phyloP scores from a whole-genome alignment of 345 rosid species.

The Eucalyptus pumila region DNA sequence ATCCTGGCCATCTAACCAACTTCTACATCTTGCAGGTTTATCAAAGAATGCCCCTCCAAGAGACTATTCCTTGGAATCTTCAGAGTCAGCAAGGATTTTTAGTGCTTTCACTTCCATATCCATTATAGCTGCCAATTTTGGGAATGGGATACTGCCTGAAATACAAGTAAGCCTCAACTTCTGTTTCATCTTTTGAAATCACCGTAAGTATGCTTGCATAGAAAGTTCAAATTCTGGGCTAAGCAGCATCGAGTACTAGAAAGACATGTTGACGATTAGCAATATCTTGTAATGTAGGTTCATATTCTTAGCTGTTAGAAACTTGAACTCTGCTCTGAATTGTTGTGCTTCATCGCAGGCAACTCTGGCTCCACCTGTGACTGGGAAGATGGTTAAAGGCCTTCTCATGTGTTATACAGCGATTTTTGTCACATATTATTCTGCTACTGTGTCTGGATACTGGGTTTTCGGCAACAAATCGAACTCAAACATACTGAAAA shows the following conservation, averaged over 20 bases:
- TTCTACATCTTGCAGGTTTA: constrained; percentile 21
- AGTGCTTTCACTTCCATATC: constrained; percentile 90
- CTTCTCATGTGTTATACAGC: constrained; percentile 72
- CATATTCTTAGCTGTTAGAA: background rate
- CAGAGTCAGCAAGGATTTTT: constrained; percentile 47
- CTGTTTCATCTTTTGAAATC: background rate
- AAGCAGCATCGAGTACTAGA: background rate
- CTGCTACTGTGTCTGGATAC: constrained; percentile 71
- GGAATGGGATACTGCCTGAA: constrained; percentile 94
- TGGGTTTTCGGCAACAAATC: constrained; percentile 69
- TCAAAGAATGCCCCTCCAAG: constrained; percentile 58
- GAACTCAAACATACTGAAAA: constrained; percentile 73
- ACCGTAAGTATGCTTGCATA: background rate
- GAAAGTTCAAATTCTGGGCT: background rate
- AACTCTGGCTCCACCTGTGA: constrained; percentile 95
- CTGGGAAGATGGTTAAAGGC: constrained; percentile 97
- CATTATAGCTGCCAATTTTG: constrained; percentile 83
- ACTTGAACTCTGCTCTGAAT: background rate
- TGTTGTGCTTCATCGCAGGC: constrained; percentile 37
- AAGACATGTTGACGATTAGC: background rate
- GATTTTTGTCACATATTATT: constrained; percentile 71
- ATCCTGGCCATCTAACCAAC: background rate
- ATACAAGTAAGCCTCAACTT: constrained; percentile 44
- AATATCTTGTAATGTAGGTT: background rate
- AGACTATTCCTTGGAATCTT: constrained; percentile 54